Conservation (phyloP, 306 rosid species). For the Biancaea sappan region DNA sequence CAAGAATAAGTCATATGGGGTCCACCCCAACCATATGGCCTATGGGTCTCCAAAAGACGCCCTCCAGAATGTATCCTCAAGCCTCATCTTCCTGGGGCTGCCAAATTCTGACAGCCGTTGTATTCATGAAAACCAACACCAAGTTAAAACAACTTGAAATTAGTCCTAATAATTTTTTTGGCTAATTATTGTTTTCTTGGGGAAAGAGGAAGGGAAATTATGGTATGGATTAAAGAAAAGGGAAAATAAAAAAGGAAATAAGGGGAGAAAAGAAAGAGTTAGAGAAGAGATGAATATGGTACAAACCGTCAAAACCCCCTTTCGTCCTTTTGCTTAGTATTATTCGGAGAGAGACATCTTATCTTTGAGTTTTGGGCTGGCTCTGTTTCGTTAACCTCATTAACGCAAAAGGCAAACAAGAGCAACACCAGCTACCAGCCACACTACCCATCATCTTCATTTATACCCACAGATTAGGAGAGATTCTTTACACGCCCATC, state of each 20-base stretch:
- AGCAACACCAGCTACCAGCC: slow-evolving; percentile 20
- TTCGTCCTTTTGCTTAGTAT: slow-evolving; percentile 52
- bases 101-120: background rate
- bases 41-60: slow-evolving; percentile 7
- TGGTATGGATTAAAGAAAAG: no score
- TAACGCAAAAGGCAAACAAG: slow-evolving; percentile 20
- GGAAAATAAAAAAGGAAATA: no score
- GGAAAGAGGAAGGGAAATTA: background rate
- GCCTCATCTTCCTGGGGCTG: background rate
- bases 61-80: background rate
- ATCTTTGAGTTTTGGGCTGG: slow-evolving; percentile 41
- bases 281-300: background rate
- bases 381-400: slow-evolving; percentile 1
- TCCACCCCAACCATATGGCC: slow-evolving; percentile 11
- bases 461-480: background rate
- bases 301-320: slow-evolving; percentile 38
- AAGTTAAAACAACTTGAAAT: background rate
- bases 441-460: background rate
- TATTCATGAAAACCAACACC: background rate
- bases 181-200: background rate
- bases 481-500: background rate
- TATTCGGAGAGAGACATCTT: slow-evolving; percentile 47
- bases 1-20: background rate
- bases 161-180: no score
- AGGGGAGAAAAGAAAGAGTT: background rate